Percentiles rank a stretch among this genome's conserved stretches.
Conservation (phyloP, 208 protist genomes). For the Acanthamoeba royreba region DNA sequence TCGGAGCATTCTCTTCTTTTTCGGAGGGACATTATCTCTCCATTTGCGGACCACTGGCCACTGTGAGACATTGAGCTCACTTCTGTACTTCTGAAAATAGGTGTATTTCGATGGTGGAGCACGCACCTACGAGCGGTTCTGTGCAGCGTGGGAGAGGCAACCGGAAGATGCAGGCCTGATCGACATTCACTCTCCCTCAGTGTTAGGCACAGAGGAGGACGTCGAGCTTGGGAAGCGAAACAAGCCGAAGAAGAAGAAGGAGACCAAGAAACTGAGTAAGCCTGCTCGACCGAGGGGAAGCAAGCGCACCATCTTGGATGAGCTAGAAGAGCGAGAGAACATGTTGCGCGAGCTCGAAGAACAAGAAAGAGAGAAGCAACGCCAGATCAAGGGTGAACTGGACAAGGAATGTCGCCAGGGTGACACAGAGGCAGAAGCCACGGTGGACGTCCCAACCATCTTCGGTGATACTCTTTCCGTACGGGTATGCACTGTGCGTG, state of each 20-base stretch:
- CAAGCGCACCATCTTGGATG: neutral
- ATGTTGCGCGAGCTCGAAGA: neutral
- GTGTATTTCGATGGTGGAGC: neutral
- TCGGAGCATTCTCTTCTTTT: neutral
- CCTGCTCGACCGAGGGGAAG: neutral
- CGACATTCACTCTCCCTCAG: neutral
- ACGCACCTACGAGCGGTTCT: neutral
- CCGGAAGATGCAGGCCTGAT: neutral
- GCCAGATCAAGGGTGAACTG: neutral
- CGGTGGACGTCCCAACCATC: conserved; percentile 17
- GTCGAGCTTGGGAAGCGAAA: neutral
- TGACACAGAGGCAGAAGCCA: neutral
- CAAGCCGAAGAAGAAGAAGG: neutral
- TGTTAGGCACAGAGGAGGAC: neutral
- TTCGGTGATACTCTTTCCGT: neutral
- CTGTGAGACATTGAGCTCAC: neutral
- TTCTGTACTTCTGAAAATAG: neutral
- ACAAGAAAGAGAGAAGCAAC: neutral
- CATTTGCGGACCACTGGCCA: neutral
- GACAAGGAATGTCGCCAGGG: neutral
- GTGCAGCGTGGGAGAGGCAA: neutral
- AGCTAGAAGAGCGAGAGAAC: neutral
- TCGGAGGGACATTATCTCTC: neutral
- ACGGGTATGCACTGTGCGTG: neutral
- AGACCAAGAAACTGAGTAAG: neutral